Percentiles rank a stretch among this genome's conserved stretches.
Evolutionary conservation across 495 filamentous ascomycete species (phyloP).

Genomic region (Geopyxis carbonaria): DNA sequence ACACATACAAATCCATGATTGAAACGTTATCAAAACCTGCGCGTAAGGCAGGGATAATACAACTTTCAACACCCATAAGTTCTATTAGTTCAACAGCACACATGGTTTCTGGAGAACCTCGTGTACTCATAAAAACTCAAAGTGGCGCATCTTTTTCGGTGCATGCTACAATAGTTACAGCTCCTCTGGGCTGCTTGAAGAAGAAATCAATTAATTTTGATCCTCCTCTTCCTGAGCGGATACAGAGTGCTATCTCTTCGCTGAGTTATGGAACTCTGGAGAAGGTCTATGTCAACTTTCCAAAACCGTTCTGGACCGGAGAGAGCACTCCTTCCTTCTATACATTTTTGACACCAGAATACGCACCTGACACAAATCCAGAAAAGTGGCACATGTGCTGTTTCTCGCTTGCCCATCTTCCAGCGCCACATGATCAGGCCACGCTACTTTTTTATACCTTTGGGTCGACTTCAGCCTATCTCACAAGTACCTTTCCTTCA

Average conservation of each 20-base stretch:
- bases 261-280: conserved; percentile 81
- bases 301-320: conserved; percentile 32
- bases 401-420: conserved; percentile 58
- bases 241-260: conserved; percentile 52
- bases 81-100: conserved; percentile 28
- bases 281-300: conserved; percentile 83
- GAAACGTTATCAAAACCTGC: conserved; percentile 47
- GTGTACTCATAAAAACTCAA: conserved; percentile 17
- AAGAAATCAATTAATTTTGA: conserved; percentile 50
- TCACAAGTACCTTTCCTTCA: conserved; percentile 31
- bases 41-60: conserved; percentile 44
- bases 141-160: conserved; percentile 28
- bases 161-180: conserved; percentile 73
- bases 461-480: conserved; percentile 31
- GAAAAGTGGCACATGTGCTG: conserved; percentile 58
- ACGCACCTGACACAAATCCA: conserved; percentile 45
- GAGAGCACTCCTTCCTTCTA: conserved; percentile 39
- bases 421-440: conserved; percentile 45
- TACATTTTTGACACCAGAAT: conserved; percentile 48
- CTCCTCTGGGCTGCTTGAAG: conserved; percentile 81
- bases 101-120: conserved; percentile 15
- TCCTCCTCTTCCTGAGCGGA: conserved; percentile 47
- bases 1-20: conserved; percentile 67
- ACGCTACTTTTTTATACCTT: conserved; percentile 88
- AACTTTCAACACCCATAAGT: conserved; percentile 40